Evolutionary conservation across 179 eudicot genomes (phyloP), one percentile per base, ranked within the genome.

Genomic region (Vitellaria paradoxa): DNA sequence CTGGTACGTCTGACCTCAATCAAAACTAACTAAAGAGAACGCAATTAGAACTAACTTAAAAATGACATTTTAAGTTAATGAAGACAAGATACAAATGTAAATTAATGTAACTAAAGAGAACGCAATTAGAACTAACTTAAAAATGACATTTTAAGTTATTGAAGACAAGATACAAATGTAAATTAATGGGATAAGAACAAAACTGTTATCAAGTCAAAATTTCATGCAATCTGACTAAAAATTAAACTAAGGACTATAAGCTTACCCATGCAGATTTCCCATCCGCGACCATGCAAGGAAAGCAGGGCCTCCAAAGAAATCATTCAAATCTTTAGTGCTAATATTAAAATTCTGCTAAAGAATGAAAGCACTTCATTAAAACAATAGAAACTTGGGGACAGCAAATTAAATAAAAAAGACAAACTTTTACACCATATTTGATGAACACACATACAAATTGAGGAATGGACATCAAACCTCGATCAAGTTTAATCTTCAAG

Each of bases 261-360:
- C 86, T 84, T 63, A 84, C 89, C 84, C 84, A 50, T 87, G 89
- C 26, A 87, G 72, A 73, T 87, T 87, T 63, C 83, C 89, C 89
- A 87, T 87, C 52, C 89, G 81, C 46, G 89, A 84, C 89, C 89
- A 87, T 53, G 89, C 86, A 76, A 87, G 89, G 75, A 87, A 87
- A 64, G 89, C 89, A n/a, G 89, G 87, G 45, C 89, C 89, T 78
- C 89, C 89, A 77, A 87, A 87, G 79, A 87, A 87, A 82, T 87
- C 86, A 73, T 76, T 59, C 71, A 87, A 78, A 62, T 87, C 86
- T 26, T 73, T 64, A 73, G 74, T 77, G 78, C 86, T 87, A 26
- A 87, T 87, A 66, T 87, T 87, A 78, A 84, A 87, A 2, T 73
- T 82, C 87, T 84, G 87, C 69, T 14, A 9, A 72, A 67, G 53